A percentile compares a stretch with the other conserved stretches of the same genome.
These are phyloP conservation scores for Crithidia thermophila DNA, from an alignment of 208 protist species.

Conservation along the genomic window DNA sequence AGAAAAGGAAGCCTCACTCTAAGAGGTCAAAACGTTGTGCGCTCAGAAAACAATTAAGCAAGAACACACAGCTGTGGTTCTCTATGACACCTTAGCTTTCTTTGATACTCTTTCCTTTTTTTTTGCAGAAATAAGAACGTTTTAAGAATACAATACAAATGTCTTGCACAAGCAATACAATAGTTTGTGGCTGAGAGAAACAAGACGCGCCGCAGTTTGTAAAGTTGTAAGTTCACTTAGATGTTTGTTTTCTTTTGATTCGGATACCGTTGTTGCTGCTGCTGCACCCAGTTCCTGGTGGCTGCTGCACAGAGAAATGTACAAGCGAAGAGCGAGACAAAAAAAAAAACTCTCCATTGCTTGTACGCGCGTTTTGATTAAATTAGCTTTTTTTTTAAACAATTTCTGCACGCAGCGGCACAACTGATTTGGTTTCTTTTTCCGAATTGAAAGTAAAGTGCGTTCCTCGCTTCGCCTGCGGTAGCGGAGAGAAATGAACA, in stretches of 20 bases:
- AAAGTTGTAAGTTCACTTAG: constrained; percentile 5
- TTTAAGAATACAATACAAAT: constrained; percentile 13
- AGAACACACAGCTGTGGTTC: too few relatives aligned
- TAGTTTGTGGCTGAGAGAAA: neutral
- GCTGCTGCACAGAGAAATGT: constrained; percentile 3
- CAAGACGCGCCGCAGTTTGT: neutral
- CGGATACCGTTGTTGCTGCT: neutral
- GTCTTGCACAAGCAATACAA: neutral
- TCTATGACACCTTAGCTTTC: neutral
- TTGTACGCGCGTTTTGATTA: constrained; percentile 10
- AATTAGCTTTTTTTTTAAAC: constrained; percentile 20
- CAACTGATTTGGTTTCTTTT: constrained; percentile 7
- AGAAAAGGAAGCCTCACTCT: too few relatives aligned
- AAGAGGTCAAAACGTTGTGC: too few relatives aligned
- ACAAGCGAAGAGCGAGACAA: constrained; percentile 2
- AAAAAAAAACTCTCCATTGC: neutral
- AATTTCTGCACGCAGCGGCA: constrained; percentile 4
- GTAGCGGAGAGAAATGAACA: neutral
- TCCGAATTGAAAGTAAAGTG: neutral
- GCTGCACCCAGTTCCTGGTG: neutral
- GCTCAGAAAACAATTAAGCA: too few relatives aligned
- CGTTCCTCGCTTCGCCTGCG: neutral
- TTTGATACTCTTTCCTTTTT: neutral
- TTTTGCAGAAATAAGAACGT: too few relatives aligned
- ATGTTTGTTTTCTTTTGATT: constrained; percentile 22